Conservation (phyloP, 1,284 basidiomycete species). For the Schizophyllum commune region DNA sequence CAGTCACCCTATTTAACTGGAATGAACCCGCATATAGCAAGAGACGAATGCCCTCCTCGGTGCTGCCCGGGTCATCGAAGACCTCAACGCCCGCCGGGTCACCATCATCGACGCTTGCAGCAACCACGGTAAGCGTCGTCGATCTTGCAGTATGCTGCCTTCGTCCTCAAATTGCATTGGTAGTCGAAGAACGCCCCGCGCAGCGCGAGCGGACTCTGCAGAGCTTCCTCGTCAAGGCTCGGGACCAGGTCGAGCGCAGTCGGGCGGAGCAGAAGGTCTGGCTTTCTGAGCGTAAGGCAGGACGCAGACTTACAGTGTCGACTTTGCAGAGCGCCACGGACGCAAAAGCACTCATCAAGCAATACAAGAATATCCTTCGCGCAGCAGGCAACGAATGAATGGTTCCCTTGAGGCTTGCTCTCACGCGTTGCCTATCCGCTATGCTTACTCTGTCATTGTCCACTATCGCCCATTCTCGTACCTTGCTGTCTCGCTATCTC, state of each 20-base stretch:
- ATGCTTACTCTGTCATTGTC: too few species aligned
- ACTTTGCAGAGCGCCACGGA: conserved; percentile 25
- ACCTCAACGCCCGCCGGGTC: conserved; percentile 15
- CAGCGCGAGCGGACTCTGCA: conserved; percentile 1
- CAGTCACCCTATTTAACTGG: too few species aligned
- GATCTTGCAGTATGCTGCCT: background rate
- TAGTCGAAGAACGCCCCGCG: conserved; percentile 2
- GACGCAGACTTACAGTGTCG: too few species aligned
- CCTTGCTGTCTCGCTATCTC: background rate
- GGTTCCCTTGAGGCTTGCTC: background rate
- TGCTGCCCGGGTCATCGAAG: conserved; percentile 12
- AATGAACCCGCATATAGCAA: too few species aligned
- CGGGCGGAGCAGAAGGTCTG: conserved; percentile 5
- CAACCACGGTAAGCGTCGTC: conserved; percentile 12
- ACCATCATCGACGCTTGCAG: conserved; percentile 14
- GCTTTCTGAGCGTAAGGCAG: too few species aligned
- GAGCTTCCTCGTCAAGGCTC: background rate
- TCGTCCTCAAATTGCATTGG: background rate
- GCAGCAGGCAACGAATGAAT: conserved; percentile 7
- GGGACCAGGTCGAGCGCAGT: conserved; percentile 1
- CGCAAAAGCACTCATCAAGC: conserved; percentile 28
- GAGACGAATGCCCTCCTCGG: conserved; percentile 8
- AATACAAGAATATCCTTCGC: conserved; percentile 26
- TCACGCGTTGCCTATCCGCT: too few species aligned
- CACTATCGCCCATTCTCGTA: too few species aligned